Evolutionary conservation across 768 basidiomycete genomes (phyloP).

Genomic region (Cystofilobasidium bisporidii): DNA sequence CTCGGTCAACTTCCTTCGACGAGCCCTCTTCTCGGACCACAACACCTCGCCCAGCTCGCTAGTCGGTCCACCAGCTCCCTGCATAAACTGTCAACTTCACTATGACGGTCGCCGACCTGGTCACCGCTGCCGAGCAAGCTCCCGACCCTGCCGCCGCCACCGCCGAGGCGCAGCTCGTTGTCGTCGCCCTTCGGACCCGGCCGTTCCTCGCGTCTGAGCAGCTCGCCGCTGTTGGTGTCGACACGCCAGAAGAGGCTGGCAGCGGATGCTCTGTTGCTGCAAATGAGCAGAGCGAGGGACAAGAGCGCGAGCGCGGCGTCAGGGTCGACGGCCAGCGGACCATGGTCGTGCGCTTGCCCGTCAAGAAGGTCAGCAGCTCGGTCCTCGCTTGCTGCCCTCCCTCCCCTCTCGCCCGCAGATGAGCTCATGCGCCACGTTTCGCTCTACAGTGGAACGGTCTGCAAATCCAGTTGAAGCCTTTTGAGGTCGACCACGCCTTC

Average conservation of each 20-base stretch:
- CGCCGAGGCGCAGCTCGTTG: not conserved
- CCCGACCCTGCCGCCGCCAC: not conserved
- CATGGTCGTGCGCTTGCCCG: slow-evolving; percentile 8
- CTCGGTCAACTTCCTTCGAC: too few relatives aligned
- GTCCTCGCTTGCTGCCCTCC: not conserved
- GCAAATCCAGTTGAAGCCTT: not conserved
- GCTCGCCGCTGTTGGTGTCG: not conserved
- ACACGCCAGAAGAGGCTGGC: not conserved
- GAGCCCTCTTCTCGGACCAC: too few relatives aligned
- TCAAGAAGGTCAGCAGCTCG: slow-evolving; percentile 17
- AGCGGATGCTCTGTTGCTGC: too few relatives aligned
- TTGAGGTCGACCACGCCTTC: slow-evolving; percentile 1
- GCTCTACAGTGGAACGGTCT: slow-evolving; percentile 19
- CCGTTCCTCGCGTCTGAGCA: slow-evolving; percentile 18
- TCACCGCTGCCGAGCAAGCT: too few relatives aligned
- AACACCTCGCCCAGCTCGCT: too few relatives aligned
- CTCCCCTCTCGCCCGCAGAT: too few relatives aligned
- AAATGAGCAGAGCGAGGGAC: not conserved
- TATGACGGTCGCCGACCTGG: too few relatives aligned
- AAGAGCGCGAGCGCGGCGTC: not conserved
- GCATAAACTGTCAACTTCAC: too few relatives aligned
- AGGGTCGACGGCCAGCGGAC: not conserved
- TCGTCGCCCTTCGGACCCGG: slow-evolving; percentile 20
- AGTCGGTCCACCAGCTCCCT: too few relatives aligned
- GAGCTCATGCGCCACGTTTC: too few relatives aligned